Evolutionary conservation across 2,329 filamentous ascomycete genomes (phyloP), one percentile per base, ranked within the genome.

Genomic region (Mycosphaerella sp.): DNA sequence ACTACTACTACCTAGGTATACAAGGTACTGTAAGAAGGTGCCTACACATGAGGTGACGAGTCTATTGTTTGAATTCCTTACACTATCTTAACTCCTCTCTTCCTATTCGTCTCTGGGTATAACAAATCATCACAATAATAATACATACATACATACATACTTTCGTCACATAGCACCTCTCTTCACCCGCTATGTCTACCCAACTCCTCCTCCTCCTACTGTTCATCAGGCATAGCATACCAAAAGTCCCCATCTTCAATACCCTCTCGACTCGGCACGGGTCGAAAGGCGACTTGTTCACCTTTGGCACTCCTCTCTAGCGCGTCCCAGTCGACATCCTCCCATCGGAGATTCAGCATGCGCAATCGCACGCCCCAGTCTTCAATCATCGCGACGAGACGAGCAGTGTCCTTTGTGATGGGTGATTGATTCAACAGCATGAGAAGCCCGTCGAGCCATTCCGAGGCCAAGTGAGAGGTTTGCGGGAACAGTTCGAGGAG

Each of bases 391-490:
- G 85, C 83, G 51, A 96, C 85, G 58, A 97, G 75, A 71, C 93
- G 95, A 68, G 86, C 92, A 36, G 93, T 97, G 73, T 97, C 92
- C 2, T 90, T 83, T n/a, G 93, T 98, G 68, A 98, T 96, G 17
- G 93, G 93, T 55, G 91, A 83, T 72, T 98, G 93, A 67, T 95
- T 90, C 23, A 98, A 79, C 51, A 98, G 78, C 90, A 98, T 95
- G 53, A 97, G 78, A 60, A 98, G 74, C 1, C 93, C 93, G 69
- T 98, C 93, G 4, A 98, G 79, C 93, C 93, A 98, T 72, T 98
- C 93, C 0, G 90, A 95, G 8, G 93, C 93, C 45, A 93, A 75
- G 60, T 83, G 88, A 67, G 93, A 86, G 55, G 83, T 87, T 55
- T 83, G 76, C 5, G 92, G 91, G 69, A 89, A 84, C 49, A 98